A percentile compares a stretch with the other conserved stretches of the same genome.
Evolutionary conservation across 73 alveolate genomes (phyloP).

Genomic region (Tetrahymena thermophila): DNA sequence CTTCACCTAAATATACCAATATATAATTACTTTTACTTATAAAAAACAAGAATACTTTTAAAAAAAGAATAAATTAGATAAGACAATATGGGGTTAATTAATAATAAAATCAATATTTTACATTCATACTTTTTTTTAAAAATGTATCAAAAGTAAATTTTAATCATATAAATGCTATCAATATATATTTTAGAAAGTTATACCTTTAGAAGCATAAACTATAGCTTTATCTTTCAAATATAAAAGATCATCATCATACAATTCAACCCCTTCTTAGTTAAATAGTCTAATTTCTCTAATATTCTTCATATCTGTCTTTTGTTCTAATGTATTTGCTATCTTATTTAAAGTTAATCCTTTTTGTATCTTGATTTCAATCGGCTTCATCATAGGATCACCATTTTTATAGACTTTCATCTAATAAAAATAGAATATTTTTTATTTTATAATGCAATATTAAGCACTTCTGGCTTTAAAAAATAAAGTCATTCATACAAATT

Average conservation of each 20-base stretch:
- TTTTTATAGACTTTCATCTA: not conserved
- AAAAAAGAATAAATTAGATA: too few species aligned
- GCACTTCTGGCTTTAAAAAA: not conserved
- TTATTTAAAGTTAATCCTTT: not conserved
- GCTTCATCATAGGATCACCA: not conserved
- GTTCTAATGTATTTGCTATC: not conserved
- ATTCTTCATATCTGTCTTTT: not conserved
- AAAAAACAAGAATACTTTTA: too few species aligned
- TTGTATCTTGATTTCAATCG: not conserved
- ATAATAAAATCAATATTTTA: too few species aligned
- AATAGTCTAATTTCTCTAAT: not conserved
- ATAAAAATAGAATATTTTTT: not conserved
- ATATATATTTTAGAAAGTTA: not conserved
- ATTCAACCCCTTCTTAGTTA: not conserved
- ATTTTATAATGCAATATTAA: not conserved
- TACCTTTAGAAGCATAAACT: not conserved
- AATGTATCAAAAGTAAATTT: not conserved
- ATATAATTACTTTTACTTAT: not conserved
- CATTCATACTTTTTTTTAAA: not conserved
- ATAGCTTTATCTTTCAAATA: not conserved
- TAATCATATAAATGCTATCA: not conserved
- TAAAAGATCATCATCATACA: not conserved
- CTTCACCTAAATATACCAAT: conserved; percentile 38
- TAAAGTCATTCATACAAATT: not conserved
- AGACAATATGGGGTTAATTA: not conserved